These are phyloP conservation scores for Penicillium parvum DNA, from an alignment of 495 filamentous ascomycete species.

Conservation along the genomic window DNA sequence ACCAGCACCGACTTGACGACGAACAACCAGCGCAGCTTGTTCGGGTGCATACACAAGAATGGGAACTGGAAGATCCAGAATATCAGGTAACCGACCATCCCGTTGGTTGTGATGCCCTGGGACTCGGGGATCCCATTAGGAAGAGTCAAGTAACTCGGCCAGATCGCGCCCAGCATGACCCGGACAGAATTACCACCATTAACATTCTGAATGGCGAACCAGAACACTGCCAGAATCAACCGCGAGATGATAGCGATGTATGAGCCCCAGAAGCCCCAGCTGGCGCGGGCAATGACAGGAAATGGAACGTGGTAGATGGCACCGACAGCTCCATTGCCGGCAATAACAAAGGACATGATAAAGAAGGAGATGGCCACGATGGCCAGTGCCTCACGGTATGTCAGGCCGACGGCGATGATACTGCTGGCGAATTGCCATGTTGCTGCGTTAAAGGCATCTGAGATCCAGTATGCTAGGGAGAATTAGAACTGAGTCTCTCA, in stretches of 20 bases:
- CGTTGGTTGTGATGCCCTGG: slow-evolving; percentile 60
- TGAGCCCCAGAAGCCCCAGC: slow-evolving; percentile 65
- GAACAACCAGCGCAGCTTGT: slow-evolving; percentile 44
- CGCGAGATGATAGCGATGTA: slow-evolving; percentile 65
- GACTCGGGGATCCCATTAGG: slow-evolving; percentile 50
- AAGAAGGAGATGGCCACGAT: slow-evolving; percentile 60
- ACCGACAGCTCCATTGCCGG: slow-evolving; percentile 60
- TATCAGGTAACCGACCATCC: slow-evolving; percentile 61
- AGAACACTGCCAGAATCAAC: slow-evolving; percentile 65
- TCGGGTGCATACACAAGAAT: slow-evolving; percentile 45
- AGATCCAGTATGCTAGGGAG: slow-evolving; percentile 56
- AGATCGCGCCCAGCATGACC: slow-evolving; percentile 66
- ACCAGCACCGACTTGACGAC: slow-evolving; percentile 42
- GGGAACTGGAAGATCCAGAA: slow-evolving; percentile 48
- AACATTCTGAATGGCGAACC: slow-evolving; percentile 66
- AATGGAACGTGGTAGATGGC: slow-evolving; percentile 63
- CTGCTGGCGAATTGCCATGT: slow-evolving; percentile 60
- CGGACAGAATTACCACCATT: slow-evolving; percentile 62
- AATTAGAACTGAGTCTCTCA: neutral
- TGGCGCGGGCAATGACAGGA: slow-evolving; percentile 60
- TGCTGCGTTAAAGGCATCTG: slow-evolving; percentile 56
- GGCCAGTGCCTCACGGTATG: slow-evolving; percentile 56
- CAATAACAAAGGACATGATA: slow-evolving; percentile 58
- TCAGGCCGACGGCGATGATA: slow-evolving; percentile 59
- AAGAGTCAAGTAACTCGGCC: slow-evolving; percentile 55